Evolutionary conservation across 108 stramenopile species (phyloP), one percentile per base, ranked within the genome.

Genomic region (Nitzschia inconspicua): DNA sequence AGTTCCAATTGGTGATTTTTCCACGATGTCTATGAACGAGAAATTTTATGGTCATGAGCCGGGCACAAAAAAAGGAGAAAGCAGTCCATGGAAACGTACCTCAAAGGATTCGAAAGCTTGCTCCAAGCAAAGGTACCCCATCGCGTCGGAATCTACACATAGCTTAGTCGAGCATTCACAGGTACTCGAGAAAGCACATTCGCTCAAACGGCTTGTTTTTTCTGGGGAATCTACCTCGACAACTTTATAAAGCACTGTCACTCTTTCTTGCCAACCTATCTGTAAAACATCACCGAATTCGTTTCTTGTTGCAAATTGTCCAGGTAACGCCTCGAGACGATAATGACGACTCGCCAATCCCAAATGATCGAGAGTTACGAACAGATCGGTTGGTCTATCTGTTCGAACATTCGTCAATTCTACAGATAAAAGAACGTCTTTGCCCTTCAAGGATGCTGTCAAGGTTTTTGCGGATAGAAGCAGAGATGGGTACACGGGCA

Each of bases 331-430:
- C 37, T 81, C 60, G 10, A 86, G 66, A 32, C 57, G 56, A 60
- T 84, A 93, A 27, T 73, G 54, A 24, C 85, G 82, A 68, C 86
- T 93, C 2, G 78, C 71, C 36, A 93, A 47, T 47, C 72, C 70
- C 4, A 89, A 53, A n/a, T 87, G 80, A 28, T 84, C 73, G n/a
- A 93, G 30, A 27, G 65, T 52, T 8, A 93, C 62, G 16, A 74
- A 63, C 14, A 83, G 51, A 16, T 83, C 65, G 4, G 72, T 60
- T 8, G 87, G 83, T n/a, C 72, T 66, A 52, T 93, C 91, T 51
- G 75, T 81, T 28, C 91, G 82, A 47, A 84, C 60, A 56, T 93
- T 93, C 50, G 88, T 81, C 19, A 83, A 49, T 76, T 93, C 88
- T 5, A 93, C 73, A 9, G 88, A 87, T 3, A 93, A 65, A 28